These are phyloP conservation scores for Neoascochyta sp. DNA, from an alignment of 2,329 filamentous ascomycete genomes.

Conservation along the genomic window DNA sequence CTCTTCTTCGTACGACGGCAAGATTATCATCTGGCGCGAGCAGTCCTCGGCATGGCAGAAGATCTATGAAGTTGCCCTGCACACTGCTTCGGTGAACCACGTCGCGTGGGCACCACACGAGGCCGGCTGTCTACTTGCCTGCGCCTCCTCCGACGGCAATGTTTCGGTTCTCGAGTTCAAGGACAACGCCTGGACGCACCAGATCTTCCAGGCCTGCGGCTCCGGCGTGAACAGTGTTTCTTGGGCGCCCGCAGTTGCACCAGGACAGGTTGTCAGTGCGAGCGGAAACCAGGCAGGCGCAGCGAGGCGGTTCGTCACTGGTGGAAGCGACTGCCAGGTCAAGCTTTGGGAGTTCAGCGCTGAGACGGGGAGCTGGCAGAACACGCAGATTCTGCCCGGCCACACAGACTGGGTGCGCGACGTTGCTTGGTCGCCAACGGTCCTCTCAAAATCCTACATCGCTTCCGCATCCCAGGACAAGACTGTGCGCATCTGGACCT, in stretches of 20 bases:
- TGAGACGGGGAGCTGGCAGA: slow-evolving; percentile 52
- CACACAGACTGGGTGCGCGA: slow-evolving; percentile 97
- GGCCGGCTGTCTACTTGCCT: slow-evolving; percentile 88
- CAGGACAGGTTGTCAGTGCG: slow-evolving; percentile 76
- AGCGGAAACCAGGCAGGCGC: slow-evolving; percentile 52
- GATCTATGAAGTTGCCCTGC: slow-evolving; percentile 87
- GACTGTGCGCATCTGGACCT: slow-evolving; percentile 95
- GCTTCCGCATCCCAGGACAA: slow-evolving; percentile 94
- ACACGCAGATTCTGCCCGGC: slow-evolving; percentile 60
- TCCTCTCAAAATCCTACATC: slow-evolving; percentile 94
- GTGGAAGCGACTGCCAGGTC: slow-evolving; percentile 87
- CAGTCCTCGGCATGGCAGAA: slow-evolving; percentile 61
- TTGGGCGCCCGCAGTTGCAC: slow-evolving; percentile 83
- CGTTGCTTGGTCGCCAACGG: slow-evolving; percentile 93
- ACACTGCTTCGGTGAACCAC: slow-evolving; percentile 95
- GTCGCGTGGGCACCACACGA: slow-evolving; percentile 98
- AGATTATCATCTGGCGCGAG: slow-evolving; percentile 98
- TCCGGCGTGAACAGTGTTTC: slow-evolving; percentile 93
- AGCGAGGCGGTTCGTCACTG: slow-evolving; percentile 86
- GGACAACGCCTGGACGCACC: slow-evolving; percentile 88
- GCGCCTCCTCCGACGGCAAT: slow-evolving; percentile 88
- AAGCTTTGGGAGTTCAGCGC: slow-evolving; percentile 82
- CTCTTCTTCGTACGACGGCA: slow-evolving; percentile 92
- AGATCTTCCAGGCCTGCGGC: slow-evolving; percentile 86
- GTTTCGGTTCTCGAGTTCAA: slow-evolving; percentile 95